Conservation (phyloP, 1,284 basidiomycete species). For the Ganoderma sinense region DNA sequence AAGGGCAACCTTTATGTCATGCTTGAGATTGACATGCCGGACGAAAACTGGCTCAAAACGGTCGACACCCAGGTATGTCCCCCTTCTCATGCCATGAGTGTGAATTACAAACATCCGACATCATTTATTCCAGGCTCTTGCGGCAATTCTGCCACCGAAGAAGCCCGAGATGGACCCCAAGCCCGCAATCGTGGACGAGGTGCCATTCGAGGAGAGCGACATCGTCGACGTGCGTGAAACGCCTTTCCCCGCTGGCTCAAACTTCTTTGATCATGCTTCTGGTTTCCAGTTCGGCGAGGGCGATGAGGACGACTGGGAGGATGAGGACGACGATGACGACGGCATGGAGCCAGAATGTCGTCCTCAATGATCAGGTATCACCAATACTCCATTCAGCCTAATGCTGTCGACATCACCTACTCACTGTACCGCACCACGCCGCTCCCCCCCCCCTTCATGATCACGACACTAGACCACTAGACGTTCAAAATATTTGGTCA, state of each 20-base stretch:
- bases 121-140: constrained; percentile 58
- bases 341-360: constrained; percentile 67
- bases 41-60: constrained; percentile 68
- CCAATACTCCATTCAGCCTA: background rate
- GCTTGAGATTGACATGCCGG: constrained; percentile 88
- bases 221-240: constrained; percentile 81
- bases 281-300: constrained; percentile 75
- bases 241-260: constrained; percentile 69
- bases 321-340: constrained; percentile 72
- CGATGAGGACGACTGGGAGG: constrained; percentile 54
- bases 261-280: constrained; percentile 78
- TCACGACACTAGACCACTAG: constrained; percentile 13
- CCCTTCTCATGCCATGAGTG: background rate
- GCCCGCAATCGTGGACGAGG: constrained; percentile 77
- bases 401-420: background rate
- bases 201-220: constrained; percentile 75
- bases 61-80: constrained; percentile 61
- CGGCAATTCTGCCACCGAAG: constrained; percentile 76
- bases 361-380: constrained; percentile 51
- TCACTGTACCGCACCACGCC: background rate
- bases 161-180: constrained; percentile 74
- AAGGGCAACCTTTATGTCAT: constrained; percentile 87
- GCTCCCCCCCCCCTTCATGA: constrained; percentile 4
- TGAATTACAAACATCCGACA: background rate
- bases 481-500: background rate